A percentile compares a stretch with the other conserved stretches of the same genome.
phyloP scores from a whole-genome alignment of 2,329 filamentous ascomycete genomes.

The Ophiocordyceps polyrhachis-furcata region DNA sequence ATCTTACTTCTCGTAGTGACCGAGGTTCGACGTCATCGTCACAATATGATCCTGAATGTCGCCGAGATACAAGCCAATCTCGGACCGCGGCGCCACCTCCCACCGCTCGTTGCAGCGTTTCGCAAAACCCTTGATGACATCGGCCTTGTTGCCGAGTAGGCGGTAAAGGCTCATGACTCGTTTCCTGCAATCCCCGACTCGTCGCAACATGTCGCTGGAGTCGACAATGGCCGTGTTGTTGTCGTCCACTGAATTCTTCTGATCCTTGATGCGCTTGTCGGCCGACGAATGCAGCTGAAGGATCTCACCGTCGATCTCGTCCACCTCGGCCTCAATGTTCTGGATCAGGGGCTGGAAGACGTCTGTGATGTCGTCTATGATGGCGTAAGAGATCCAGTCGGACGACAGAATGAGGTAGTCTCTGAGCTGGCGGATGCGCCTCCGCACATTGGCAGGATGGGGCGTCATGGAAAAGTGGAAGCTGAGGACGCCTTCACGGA shows the following conservation, averaged over 20 bases:
- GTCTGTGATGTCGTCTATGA: conserved; percentile 97
- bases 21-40: conserved; percentile 93
- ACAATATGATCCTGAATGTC: conserved; percentile 99
- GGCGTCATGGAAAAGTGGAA: conserved; percentile 97
- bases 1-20: conserved; percentile 82
- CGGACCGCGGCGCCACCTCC: conserved; percentile 84
- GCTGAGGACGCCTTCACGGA: conserved; percentile 83
- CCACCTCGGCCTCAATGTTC: conserved; percentile 85
- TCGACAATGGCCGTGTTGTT: conserved; percentile 24
- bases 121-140: conserved; percentile 97
- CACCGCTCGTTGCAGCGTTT: conserved; percentile 97
- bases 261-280: conserved; percentile 21
- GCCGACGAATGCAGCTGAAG: conserved; percentile 54
- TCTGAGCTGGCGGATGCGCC: conserved; percentile 78
- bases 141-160: conserved; percentile 86
- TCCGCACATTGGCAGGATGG: conserved; percentile 86
- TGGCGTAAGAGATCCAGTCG: conserved; percentile 96
- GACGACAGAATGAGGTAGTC: conserved; percentile 87
- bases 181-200: conserved; percentile 87
- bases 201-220: conserved; percentile 66
- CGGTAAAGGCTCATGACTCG: conserved; percentile 94
- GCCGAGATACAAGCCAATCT: conserved; percentile 93
- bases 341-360: conserved; percentile 87
- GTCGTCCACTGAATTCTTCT: conserved; percentile 23
- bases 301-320: conserved; percentile 89